These are phyloP conservation scores for Dactylellina sp. DNA, from an alignment of 2,329 filamentous ascomycete species.

Conservation along the genomic window DNA sequence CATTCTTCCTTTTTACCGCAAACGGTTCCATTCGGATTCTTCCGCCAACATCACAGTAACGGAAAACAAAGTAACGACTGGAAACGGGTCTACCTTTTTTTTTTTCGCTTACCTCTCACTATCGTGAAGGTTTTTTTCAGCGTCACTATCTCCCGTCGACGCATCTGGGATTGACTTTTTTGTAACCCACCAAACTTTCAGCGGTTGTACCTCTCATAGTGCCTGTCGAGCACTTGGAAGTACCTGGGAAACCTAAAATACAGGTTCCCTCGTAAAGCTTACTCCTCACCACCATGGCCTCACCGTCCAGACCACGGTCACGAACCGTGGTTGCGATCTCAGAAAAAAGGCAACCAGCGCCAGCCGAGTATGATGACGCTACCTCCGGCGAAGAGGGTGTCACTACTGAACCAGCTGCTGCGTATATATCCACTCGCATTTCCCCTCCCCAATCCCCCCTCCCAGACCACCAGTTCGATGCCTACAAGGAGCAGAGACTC, in stretches of 20 bases:
- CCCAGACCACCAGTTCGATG: slow-evolving; percentile 39
- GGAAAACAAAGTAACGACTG: background rate
- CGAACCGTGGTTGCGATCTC: slow-evolving; percentile 28
- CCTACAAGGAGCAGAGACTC: slow-evolving; percentile 55
- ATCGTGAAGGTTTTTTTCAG: slow-evolving; percentile 38
- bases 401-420: slow-evolving; percentile 53
- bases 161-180: slow-evolving; percentile 47
- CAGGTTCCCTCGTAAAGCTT: background rate
- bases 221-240: slow-evolving; percentile 15
- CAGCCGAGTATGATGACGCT: slow-evolving; percentile 21
- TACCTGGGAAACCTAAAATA: slow-evolving; percentile 27
- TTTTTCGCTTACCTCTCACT: slow-evolving; percentile 14
- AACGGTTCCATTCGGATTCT: slow-evolving; percentile 20
- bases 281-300: slow-evolving; percentile 20
- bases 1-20: slow-evolving; percentile 7
- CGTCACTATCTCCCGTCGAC: slow-evolving; percentile 23
- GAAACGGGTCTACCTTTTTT: slow-evolving; percentile 29
- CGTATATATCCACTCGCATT: slow-evolving; percentile 53
- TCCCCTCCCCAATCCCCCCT: slow-evolving; percentile 42
- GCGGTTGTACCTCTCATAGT: background rate
- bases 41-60: background rate
- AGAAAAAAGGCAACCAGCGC: slow-evolving; percentile 32
- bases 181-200: slow-evolving; percentile 4
- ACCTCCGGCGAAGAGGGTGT: slow-evolving; percentile 24
- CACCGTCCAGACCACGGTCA: slow-evolving; percentile 39